Percentiles rank a stretch among this genome's conserved stretches.
Evolutionary conservation across 2,329 filamentous ascomycete species (phyloP).

Genomic region (Daldinia sp.): DNA sequence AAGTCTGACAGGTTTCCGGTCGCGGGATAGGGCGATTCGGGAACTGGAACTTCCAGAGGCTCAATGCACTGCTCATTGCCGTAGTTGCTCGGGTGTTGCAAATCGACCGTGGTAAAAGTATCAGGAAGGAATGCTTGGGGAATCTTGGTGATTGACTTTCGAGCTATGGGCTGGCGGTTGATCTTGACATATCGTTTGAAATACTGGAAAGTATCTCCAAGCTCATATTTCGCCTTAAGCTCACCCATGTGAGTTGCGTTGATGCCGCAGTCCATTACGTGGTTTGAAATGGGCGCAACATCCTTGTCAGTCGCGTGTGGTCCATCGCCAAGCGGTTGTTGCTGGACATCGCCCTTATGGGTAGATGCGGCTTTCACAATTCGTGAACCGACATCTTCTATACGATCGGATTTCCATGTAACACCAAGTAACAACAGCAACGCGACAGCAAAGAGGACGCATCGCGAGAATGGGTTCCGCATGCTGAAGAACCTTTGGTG

Average conservation of each 20-base stretch:
- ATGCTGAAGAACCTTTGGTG: conserved; percentile 61
- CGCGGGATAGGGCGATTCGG: conserved; percentile 62
- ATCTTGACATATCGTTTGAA: conserved; percentile 67
- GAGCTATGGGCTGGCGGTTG: conserved; percentile 61
- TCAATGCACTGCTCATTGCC: conserved; percentile 59
- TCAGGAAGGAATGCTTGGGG: conserved; percentile 61
- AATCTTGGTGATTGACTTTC: conserved; percentile 65
- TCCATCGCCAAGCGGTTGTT: conserved; percentile 50
- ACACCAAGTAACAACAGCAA: conserved; percentile 59
- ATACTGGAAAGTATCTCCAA: conserved; percentile 67
- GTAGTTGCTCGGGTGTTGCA: conserved; percentile 57
- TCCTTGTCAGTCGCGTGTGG: conserved; percentile 47
- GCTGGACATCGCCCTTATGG: conserved; percentile 50
- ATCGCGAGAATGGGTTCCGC: conserved; percentile 62
- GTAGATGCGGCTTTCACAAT: conserved; percentile 57
- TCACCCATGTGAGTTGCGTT: conserved; percentile 61
- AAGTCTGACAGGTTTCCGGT: conserved; percentile 68
- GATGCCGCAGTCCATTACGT: conserved; percentile 63
- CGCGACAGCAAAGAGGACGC: conserved; percentile 58
- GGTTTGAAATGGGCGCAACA: conserved; percentile 51
- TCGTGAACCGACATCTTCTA: conserved; percentile 56
- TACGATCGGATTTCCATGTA: conserved; percentile 57
- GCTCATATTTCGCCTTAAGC: conserved; percentile 60
- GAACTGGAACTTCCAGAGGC: conserved; percentile 64
- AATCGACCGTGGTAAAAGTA: conserved; percentile 62